Conservation (phyloP, 2,329 filamentous ascomycete genomes). For the Botrytis sinoallii region DNA sequence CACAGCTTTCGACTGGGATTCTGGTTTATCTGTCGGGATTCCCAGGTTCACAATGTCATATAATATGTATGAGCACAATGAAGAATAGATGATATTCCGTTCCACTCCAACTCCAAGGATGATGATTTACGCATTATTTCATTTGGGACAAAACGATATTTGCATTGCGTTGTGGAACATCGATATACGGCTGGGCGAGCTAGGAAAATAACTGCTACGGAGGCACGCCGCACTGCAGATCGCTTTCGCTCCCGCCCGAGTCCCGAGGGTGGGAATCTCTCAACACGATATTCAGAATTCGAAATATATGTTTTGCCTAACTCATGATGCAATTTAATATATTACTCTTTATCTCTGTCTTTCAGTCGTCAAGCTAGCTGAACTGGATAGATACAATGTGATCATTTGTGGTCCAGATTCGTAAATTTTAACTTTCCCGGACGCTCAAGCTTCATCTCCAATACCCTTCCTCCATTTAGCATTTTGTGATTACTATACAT, state of each 20-base stretch:
- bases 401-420: slow-evolving; percentile 5
- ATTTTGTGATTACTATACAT: neutral
- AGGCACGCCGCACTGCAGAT: slow-evolving; percentile 17
- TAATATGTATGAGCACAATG: neutral
- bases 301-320: neutral
- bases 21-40: slow-evolving; percentile 3
- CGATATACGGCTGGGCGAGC: slow-evolving; percentile 3
- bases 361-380: neutral
- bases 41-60: neutral
- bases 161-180: slow-evolving; percentile 2
- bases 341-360: neutral
- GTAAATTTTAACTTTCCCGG: neutral
- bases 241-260: slow-evolving; percentile 16
- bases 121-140: neutral
- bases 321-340: neutral
- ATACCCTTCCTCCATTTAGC: neutral
- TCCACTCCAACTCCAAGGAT: neutral
- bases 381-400: neutral
- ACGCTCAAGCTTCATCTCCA: neutral
- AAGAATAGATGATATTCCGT: neutral
- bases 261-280: slow-evolving; percentile 12
- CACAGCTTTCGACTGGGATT: slow-evolving; percentile 4
- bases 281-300: neutral
- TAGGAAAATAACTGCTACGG: slow-evolving; percentile 10
- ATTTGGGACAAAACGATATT: neutral